A percentile compares a stretch with the other conserved stretches of the same genome.
Evolutionary conservation across 768 basidiomycete species (phyloP).

Genomic region (Phaffia australis): DNA sequence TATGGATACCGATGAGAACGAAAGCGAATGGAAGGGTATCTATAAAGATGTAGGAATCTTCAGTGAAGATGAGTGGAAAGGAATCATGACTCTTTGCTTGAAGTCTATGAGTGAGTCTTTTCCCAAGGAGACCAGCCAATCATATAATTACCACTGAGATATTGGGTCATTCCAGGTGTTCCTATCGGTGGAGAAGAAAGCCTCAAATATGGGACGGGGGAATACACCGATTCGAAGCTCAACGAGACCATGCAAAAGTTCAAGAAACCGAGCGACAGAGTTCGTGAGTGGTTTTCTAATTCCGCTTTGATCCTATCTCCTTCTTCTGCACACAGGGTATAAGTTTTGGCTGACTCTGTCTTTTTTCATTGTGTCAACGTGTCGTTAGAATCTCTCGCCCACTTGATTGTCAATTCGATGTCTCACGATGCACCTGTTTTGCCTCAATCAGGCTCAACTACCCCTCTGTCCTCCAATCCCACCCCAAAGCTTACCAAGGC

Average conservation of each 20-base stretch:
- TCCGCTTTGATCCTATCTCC: not conserved
- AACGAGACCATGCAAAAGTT: conserved; percentile 53
- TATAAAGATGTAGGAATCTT: conserved; percentile 72
- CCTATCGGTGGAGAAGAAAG: conserved; percentile 60
- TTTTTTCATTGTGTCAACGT: not conserved
- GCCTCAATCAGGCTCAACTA: conserved; percentile 53
- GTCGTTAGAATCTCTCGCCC: conserved; percentile 58
- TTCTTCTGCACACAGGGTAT: not conserved
- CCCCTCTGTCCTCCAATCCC: conserved; percentile 45
- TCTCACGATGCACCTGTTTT: conserved; percentile 52
- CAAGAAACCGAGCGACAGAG: conserved; percentile 45
- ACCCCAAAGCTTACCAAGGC: conserved; percentile 32
- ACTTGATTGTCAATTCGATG: conserved; percentile 84
- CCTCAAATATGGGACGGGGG: conserved; percentile 19
- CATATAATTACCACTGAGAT: not conserved
- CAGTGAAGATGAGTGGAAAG: conserved; percentile 69
- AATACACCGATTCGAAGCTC: conserved; percentile 41
- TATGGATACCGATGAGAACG: conserved; percentile 15
- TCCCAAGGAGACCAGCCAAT: conserved; percentile 1
- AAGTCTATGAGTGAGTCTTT: conserved; percentile 47
- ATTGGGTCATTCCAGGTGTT: conserved; percentile 40
- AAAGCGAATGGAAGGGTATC: conserved; percentile 15
- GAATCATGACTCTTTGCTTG: conserved; percentile 80
- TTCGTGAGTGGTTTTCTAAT: conserved; percentile 44
- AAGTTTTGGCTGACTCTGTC: not conserved